These are phyloP conservation scores for Xylaria sp. DNA, from an alignment of 2,329 filamentous ascomycete genomes.

Conservation along the genomic window DNA sequence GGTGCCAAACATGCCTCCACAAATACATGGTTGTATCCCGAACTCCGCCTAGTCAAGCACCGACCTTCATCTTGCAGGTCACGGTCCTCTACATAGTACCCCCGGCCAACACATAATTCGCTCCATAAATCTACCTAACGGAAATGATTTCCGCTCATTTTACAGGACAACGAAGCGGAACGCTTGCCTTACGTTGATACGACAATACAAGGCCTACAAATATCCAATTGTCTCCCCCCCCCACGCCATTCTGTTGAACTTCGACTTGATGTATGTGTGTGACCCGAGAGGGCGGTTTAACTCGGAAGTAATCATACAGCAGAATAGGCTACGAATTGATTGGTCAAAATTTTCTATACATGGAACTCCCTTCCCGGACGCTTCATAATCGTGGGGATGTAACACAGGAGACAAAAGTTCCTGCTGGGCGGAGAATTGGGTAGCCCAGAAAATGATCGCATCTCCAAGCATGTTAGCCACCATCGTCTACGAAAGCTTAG, in stretches of 20 bases:
- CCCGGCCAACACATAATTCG: not conserved
- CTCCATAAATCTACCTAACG: not conserved
- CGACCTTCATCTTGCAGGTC: conserved; percentile 13
- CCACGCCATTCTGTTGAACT: not conserved
- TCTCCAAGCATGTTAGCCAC: not conserved
- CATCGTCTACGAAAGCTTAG: not conserved
- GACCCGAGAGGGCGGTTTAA: conserved; percentile 1
- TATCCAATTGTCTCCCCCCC: not conserved
- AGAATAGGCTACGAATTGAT: not conserved
- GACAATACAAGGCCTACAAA: not conserved
- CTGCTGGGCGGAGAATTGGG: not conserved
- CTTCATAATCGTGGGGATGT: not conserved
- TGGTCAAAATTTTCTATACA: not conserved
- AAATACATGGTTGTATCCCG: conserved; percentile 13
- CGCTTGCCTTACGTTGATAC: not conserved
- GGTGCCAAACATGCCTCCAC: not conserved
- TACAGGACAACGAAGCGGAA: not conserved
- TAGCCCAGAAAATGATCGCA: not conserved
- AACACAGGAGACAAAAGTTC: not conserved
- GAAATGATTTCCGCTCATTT: not conserved
- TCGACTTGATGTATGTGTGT: not conserved
- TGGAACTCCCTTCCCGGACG: not conserved
- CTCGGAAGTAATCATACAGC: not conserved
- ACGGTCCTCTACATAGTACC: conserved; percentile 1
- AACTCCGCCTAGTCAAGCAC: not conserved